Base-by-base conservation (phyloP, 495 filamentous ascomycete species). In the Penicillium coffeae region DNA sequence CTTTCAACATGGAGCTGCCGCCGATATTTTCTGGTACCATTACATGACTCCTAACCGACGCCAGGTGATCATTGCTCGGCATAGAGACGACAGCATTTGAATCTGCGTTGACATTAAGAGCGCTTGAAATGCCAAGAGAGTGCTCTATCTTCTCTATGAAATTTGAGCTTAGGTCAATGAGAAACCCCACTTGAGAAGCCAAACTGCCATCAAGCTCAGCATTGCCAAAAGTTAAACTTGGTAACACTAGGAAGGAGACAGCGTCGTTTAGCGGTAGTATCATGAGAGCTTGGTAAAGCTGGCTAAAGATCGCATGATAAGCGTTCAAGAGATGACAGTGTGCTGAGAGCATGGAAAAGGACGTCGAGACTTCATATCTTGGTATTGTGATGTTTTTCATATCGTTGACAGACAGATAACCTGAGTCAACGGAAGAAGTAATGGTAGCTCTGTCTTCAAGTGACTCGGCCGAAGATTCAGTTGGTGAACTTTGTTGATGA, bases 221-320 rank as follows among this genome's bases (percentile, higher is more conserved):
- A 2, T 52, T 45, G n/a, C 51, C 54, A 5, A 55, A 45, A 0
- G 39, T 45, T 3, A 51, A 32, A 10, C 15, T 56, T 1, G 60
- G 47, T 3, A 63, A 33, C 7, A 51, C 16, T 6, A 60, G 20
- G 33, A 58, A 49, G 1, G 16, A 19, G 8, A 36, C 39, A 2
- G 45, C 57, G 14, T 63, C 51, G 3, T 13, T 21, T 1, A 54
- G 60, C 5, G 60, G 47, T 7, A 55, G 18, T 16, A 54, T 49
- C 14, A 63, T 41, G 35, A 63, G 49, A 0, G 52, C 16, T 20
- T 55, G 60, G 27, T 60, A 61, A 3, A 63, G 34, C 1, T 52
- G 51, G 4, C 27, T 51, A 16, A 60, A 63, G 8, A 58, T 33
- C 5, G 47, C 44, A 16, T 47, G 54, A 40, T 63, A 58, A 0